Conservation (phyloP, 768 basidiomycete genomes). For the Phallus indusiatus region DNA sequence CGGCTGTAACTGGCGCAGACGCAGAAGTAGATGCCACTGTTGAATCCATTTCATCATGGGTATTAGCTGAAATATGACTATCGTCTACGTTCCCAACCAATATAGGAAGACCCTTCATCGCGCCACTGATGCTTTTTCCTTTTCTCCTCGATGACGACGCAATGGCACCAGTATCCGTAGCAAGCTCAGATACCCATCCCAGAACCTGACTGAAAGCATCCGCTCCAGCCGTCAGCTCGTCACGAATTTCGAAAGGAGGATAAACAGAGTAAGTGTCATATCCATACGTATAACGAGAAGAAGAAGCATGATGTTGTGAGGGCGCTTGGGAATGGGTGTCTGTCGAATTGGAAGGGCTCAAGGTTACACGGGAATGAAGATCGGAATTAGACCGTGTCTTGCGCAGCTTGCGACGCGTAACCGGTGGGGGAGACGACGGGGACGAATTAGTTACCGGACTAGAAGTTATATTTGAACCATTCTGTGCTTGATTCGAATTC, state of each 20-base stretch:
- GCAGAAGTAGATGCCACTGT: not conserved
- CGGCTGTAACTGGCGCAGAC: not conserved
- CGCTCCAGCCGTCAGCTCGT: constrained; percentile 6
- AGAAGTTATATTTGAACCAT: not conserved
- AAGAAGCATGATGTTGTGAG: not conserved
- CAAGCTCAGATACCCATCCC: constrained; percentile 5
- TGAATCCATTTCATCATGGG: not conserved
- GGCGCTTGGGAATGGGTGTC: not conserved
- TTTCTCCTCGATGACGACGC: not conserved
- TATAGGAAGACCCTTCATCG: not conserved
- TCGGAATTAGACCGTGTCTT: constrained; percentile 74
- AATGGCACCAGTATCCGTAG: not conserved
- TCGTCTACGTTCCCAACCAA: not conserved
- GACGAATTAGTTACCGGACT: constrained; percentile 13
- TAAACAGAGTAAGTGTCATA: not conserved
- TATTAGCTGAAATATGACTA: not conserved
- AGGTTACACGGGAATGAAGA: constrained; percentile 16
- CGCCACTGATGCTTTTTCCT: not conserved
- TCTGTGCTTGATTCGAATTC: constrained; percentile 8
- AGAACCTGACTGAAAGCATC: constrained; percentile 5
- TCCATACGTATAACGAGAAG: not conserved
- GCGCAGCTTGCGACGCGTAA: constrained; percentile 44
- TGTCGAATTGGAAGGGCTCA: not conserved
- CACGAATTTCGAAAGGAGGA: not conserved
- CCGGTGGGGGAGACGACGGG: constrained; percentile 24